Conservation (phyloP, 495 filamentous ascomycete genomes). For the Extremus antarcticus region DNA sequence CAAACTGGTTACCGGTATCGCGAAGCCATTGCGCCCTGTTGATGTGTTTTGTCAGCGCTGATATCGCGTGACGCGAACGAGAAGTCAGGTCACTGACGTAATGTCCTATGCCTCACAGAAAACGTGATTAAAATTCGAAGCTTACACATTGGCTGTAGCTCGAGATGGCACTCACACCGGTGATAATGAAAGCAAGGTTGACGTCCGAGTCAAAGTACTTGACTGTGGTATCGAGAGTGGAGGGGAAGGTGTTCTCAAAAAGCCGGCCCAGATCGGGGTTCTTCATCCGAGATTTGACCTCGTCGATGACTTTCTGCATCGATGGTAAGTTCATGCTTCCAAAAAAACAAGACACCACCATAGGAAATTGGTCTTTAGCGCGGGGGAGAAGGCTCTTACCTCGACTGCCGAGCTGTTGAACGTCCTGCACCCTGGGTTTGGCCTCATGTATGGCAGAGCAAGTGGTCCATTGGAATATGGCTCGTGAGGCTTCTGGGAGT, state of each 20-base stretch:
- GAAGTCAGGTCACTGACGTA: too few relatives aligned
- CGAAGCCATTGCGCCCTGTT: too few relatives aligned
- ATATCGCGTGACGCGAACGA: too few relatives aligned
- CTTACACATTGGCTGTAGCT: slow-evolving; percentile 55
- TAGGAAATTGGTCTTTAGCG: too few relatives aligned
- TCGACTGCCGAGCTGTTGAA: neutral
- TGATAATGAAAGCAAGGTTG: slow-evolving; percentile 54
- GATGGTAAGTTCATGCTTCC: slow-evolving; percentile 40
- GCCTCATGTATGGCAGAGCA: neutral
- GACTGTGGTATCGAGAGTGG: slow-evolving; percentile 58
- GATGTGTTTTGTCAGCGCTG: too few relatives aligned
- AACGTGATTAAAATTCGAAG: too few relatives aligned
- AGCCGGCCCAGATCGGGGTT: slow-evolving; percentile 57
- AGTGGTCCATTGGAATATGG: neutral
- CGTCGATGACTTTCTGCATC: slow-evolving; percentile 43
- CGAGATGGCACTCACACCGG: slow-evolving; percentile 57
- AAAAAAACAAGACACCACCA: too few relatives aligned
- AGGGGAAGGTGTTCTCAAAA: slow-evolving; percentile 55
- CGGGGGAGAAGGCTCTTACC: too few relatives aligned
- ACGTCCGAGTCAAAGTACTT: slow-evolving; percentile 48
- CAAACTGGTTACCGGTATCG: too few relatives aligned
- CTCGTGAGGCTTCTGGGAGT: neutral
- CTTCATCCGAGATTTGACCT: slow-evolving; percentile 38
- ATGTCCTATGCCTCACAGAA: too few relatives aligned
- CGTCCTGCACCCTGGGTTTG: neutral